Evolutionary conservation across 1,284 basidiomycete species (phyloP), one percentile per base, ranked within the genome.

Genomic region (Cystobasidium pallidum): DNA sequence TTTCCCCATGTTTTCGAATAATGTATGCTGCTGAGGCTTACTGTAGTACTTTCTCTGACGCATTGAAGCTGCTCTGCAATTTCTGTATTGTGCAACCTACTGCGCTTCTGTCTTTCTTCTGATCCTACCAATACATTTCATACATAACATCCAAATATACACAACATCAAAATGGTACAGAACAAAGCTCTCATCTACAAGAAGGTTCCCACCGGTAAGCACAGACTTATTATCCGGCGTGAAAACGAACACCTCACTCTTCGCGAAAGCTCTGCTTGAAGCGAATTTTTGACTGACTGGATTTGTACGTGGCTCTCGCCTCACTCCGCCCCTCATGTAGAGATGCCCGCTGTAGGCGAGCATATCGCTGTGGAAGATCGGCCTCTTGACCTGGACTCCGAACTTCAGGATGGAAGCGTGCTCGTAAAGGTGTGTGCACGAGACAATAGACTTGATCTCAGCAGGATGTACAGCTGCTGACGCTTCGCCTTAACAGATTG

Each of bases 371-470:
- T 86, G 66, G 79, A 78, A 2, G 81, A 82, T 0, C 75, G 82
- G 57, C 82, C 80, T 0, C 85, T 88, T 74, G 86, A 88, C 75
- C 75, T 85, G 32, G 84, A 86, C 3, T 83, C 75, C 19, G 83
- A 83, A 1, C 77, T 83, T 4, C 79, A 87, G 13, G 79, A 86
- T 66, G 87, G 86, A 21, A 86, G 86, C 0, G 79, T 85, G 74
- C 80, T 88, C 24, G 75, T 85, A 64, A 86, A 86, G 79, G 81
- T 82, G 0, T 80, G 86, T 19, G 81, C 39, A 82, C 17, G 79
- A n/a, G 6, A 39, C 36, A n/a, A n/a, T n/a, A n/a, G n/a, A n/a
- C n/a, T n/a, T n/a, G n/a, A n/a, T n/a, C n/a, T n/a, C n/a, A n/a
- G n/a, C n/a, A n/a, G n/a, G n/a, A n/a, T n/a, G n/a, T n/a, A n/a